These are phyloP conservation scores for Coccinonectria pachysandricola DNA, from an alignment of 2,329 filamentous ascomycete species.

Conservation along the genomic window DNA sequence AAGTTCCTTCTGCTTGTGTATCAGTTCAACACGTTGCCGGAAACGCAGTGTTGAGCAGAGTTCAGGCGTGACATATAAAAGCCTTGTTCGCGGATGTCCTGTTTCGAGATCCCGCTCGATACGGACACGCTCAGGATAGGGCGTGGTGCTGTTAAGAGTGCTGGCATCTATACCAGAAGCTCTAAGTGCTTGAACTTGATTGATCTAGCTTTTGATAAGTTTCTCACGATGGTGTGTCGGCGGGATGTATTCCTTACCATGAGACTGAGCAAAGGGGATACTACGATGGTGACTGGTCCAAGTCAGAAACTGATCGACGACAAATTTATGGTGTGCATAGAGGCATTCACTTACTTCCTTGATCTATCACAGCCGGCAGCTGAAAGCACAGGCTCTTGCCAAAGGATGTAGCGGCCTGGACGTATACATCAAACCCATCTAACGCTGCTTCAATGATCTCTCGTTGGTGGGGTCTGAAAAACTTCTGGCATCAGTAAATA, in stretches of 20 bases:
- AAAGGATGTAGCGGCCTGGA: constrained; percentile 84
- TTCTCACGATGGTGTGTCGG: too few species aligned
- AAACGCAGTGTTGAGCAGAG: constrained; percentile 71
- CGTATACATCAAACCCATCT: constrained; percentile 78
- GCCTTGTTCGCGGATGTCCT: constrained; percentile 70
- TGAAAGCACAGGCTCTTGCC: constrained; percentile 93
- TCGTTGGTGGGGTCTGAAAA: constrained; percentile 62
- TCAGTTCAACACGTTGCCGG: constrained; percentile 59
- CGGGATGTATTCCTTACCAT: constrained; percentile 56
- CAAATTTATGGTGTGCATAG: too few species aligned
- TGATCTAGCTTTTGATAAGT: constrained; percentile 51
- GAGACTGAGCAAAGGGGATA: constrained; percentile 78
- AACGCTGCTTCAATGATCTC: constrained; percentile 80
- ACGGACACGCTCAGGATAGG: constrained; percentile 48
- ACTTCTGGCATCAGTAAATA: too few species aligned
- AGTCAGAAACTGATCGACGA: constrained; percentile 9
- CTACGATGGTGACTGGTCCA: constrained; percentile 72
- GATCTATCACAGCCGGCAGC: constrained; percentile 76
- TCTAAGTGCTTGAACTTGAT: constrained; percentile 76
- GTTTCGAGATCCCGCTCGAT: constrained; percentile 78
- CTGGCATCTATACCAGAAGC: constrained; percentile 68
- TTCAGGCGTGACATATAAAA: constrained; percentile 92
- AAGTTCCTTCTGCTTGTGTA: constrained; percentile 75
- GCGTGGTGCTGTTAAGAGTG: constrained; percentile 78
- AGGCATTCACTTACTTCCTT: constrained; percentile 67